phyloP scores from a whole-genome alignment of 1,139 yeast genomes.

The Pneumocystis carinii region DNA sequence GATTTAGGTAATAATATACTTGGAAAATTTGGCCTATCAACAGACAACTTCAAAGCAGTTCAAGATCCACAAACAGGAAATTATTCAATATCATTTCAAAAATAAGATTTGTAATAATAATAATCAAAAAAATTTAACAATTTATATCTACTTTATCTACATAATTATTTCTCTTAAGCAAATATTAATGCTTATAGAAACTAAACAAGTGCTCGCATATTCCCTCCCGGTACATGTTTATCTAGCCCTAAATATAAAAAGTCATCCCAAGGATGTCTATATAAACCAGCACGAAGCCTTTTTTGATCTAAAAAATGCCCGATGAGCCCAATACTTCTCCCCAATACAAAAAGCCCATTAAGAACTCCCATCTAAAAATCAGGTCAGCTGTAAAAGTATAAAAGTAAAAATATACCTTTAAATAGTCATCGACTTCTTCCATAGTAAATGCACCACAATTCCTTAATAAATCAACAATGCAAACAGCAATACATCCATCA shows the following conservation, averaged over 20 bases:
- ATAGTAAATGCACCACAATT: conserved; percentile 32
- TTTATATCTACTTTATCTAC: background rate
- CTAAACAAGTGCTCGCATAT: conserved; percentile 1
- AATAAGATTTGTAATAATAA: background rate
- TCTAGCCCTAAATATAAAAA: conserved; percentile 25
- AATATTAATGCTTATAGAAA: background rate
- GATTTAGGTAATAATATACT: background rate
- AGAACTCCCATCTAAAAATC: conserved; percentile 28
- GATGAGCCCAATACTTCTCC: conserved; percentile 34
- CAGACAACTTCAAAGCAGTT: background rate
- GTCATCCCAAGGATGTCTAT: conserved; percentile 37
- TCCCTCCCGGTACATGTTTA: background rate
- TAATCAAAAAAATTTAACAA: background rate
- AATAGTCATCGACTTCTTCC: conserved; percentile 33
- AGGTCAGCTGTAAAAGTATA: background rate
- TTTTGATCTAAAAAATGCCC: conserved; percentile 36
- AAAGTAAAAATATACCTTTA: conserved; percentile 14
- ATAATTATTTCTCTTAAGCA: background rate
- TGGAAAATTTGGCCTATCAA: background rate
- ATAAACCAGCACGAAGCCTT: conserved; percentile 33
- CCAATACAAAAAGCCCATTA: conserved; percentile 33
- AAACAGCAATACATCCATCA: conserved; percentile 34
- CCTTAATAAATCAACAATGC: conserved; percentile 32
- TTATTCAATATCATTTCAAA: background rate
- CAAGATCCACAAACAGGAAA: background rate